Percentiles rank a stretch among this genome's conserved stretches.
Evolutionary conservation across 1,284 basidiomycete genomes (phyloP).

Genomic region (Rhizoctonia solani): DNA sequence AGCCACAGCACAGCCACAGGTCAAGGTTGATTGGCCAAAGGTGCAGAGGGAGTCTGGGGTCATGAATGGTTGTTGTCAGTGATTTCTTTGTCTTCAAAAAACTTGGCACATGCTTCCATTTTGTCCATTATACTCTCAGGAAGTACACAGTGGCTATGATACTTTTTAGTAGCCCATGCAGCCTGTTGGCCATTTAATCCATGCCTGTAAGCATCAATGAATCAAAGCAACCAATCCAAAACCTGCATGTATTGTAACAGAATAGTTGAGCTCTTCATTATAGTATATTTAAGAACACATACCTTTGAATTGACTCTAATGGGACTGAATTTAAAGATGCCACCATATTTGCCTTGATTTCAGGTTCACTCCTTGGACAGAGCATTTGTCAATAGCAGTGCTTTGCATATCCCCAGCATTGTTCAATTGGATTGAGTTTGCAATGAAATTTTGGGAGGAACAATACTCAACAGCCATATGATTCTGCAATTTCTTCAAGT

Average conservation of each 20-base stretch:
- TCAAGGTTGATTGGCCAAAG: no score
- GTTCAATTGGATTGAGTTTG: constrained; percentile 47
- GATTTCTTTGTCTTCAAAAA: no score
- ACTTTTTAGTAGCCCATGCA: constrained; percentile 9
- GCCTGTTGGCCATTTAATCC: not conserved
- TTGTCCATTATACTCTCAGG: not conserved
- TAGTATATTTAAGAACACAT: constrained; percentile 34
- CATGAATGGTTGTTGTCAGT: no score
- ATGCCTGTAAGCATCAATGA: constrained; percentile 1
- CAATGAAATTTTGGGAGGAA: constrained; percentile 48
- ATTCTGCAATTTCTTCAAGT: constrained; percentile 40
- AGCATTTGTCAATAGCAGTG: constrained; percentile 37
- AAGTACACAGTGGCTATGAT: constrained; percentile 2
- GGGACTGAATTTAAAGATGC: constrained; percentile 40
- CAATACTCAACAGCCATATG: constrained; percentile 41
- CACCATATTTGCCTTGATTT: constrained; percentile 37
- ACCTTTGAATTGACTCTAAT: constrained; percentile 39
- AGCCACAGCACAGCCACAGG: no score
- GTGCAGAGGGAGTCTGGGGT: no score
- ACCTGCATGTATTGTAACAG: no score
- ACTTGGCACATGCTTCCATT: not conserved
- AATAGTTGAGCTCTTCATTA: no score
- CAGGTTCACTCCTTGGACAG: constrained; percentile 18
- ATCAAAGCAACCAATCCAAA: no score
- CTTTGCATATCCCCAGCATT: constrained; percentile 47